phyloP scores from a whole-genome alignment of 768 basidiomycete genomes.

The Auriculariales sp. region DNA sequence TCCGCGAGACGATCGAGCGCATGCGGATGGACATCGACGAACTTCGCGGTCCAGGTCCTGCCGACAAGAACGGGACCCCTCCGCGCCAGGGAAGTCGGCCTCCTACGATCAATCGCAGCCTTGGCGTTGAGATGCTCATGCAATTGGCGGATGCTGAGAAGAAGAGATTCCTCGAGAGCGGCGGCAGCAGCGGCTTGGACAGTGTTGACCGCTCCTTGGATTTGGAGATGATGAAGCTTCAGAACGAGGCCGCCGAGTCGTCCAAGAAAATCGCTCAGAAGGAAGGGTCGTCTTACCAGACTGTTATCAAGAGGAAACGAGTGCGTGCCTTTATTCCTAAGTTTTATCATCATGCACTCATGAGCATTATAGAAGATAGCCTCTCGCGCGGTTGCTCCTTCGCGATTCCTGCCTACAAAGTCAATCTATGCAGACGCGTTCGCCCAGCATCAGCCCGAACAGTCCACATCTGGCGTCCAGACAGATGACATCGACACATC shows the following conservation, averaged over 20 bases:
- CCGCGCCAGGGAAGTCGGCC: not conserved
- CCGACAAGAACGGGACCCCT: constrained; percentile 19
- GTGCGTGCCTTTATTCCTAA: too few species aligned
- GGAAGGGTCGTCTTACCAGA: too few species aligned
- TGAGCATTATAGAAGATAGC: too few species aligned
- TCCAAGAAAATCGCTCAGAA: constrained; percentile 40
- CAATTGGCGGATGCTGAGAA: constrained; percentile 19
- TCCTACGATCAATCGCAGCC: constrained; percentile 48
- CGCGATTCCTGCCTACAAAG: constrained; percentile 28
- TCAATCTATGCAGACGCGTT: constrained; percentile 61
- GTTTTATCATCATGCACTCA: too few species aligned
- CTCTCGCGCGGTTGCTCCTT: not conserved
- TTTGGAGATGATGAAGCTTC: constrained; percentile 19
- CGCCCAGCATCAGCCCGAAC: constrained; percentile 51
- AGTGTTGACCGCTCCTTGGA: constrained; percentile 28
- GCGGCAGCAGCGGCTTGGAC: not conserved
- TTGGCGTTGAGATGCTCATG: constrained; percentile 56
- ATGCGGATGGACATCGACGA: constrained; percentile 92
- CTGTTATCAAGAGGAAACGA: too few species aligned
- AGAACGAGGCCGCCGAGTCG: constrained; percentile 19
- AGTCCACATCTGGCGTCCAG: constrained; percentile 38
- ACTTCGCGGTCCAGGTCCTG: constrained; percentile 38
- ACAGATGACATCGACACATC: constrained; percentile 26
- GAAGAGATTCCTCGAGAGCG: constrained; percentile 17
- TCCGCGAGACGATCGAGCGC: constrained; percentile 93